Evolutionary conservation across 148 eudicot species (phyloP).

Genomic region (Dianthus caryophyllus): DNA sequence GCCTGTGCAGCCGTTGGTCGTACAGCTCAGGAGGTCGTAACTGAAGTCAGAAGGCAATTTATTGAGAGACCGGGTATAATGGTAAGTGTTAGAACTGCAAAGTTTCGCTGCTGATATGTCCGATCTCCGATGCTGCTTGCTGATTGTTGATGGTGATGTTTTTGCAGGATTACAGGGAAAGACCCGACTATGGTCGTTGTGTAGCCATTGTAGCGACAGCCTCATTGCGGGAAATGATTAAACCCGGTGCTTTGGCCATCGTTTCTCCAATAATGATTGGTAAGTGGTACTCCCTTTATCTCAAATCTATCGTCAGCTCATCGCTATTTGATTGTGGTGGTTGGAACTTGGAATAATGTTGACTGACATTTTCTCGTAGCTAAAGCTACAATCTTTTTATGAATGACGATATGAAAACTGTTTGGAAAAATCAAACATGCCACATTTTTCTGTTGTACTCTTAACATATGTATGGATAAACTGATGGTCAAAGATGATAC

Average conservation of each 20-base stretch:
- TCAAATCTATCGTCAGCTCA: too few species aligned
- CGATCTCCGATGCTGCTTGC: slow-evolving; percentile 5
- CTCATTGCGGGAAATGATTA: slow-evolving; percentile 89
- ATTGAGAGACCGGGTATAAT: slow-evolving; percentile 98
- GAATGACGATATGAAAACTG: too few species aligned
- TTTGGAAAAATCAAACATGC: too few species aligned
- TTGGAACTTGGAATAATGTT: too few species aligned
- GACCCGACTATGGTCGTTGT: slow-evolving; percentile 96
- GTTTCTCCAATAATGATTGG: slow-evolving; percentile 81
- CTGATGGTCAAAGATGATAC: too few species aligned
- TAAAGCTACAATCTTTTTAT: too few species aligned
- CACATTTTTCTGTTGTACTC: too few species aligned
- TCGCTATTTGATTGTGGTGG: too few species aligned
- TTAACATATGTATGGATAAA: too few species aligned
- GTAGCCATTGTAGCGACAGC: slow-evolving; percentile 98
- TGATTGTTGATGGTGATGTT: slow-evolving; percentile 17
- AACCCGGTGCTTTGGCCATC: slow-evolving; percentile 92
- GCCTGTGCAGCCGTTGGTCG: slow-evolving; percentile 99
- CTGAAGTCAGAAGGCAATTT: slow-evolving; percentile 97
- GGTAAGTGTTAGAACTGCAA: slow-evolving; percentile 41
- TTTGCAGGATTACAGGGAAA: slow-evolving; percentile 85
- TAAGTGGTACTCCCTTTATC: slow-evolving; percentile 25
- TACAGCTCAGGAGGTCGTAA: slow-evolving; percentile 98
- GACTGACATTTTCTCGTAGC: too few species aligned
- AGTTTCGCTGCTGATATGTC: background rate